phyloP scores from a whole-genome alignment of 257 asterid genomes.

The Gentiana macrophylla region DNA sequence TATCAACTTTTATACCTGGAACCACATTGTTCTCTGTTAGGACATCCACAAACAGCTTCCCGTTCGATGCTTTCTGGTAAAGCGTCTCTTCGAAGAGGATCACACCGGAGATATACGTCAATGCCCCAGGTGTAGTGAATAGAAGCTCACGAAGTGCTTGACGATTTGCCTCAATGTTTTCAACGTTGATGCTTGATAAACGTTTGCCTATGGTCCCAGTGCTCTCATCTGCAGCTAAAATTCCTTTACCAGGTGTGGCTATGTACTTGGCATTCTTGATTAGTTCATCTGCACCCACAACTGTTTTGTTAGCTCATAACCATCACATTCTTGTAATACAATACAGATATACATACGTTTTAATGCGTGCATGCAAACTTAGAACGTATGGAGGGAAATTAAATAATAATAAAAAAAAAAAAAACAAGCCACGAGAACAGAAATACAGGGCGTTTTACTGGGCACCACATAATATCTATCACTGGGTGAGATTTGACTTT shows the following conservation, averaged over 20 bases:
- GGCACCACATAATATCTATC: too few relatives aligned
- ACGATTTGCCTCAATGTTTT: constrained; percentile 74
- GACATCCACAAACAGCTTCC: constrained; percentile 70
- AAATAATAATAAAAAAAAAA: background rate
- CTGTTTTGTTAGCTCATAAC: background rate
- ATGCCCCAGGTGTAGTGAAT: constrained; percentile 79
- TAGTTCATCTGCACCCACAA: constrained; percentile 43
- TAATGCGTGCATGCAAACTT: constrained; percentile 1
- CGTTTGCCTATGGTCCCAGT: constrained; percentile 90
- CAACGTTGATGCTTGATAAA: constrained; percentile 60
- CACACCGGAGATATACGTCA: constrained; percentile 66
- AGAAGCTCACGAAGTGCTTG: constrained; percentile 84
- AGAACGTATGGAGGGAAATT: background rate
- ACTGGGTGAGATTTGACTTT: too few relatives aligned
- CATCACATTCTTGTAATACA: background rate
- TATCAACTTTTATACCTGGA: constrained; percentile 86
- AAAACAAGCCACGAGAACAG: too few relatives aligned
- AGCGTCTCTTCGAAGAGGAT: constrained; percentile 90
- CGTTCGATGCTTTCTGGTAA: constrained; percentile 59
- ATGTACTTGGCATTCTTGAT: constrained; percentile 79
- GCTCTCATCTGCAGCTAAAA: constrained; percentile 85
- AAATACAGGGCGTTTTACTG: too few relatives aligned
- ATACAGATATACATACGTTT: too few relatives aligned
- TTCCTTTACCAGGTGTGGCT: constrained; percentile 83
- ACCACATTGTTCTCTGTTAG: constrained; percentile 56